Percentiles rank a stretch among this genome's conserved stretches.
phyloP scores from a whole-genome alignment of 768 basidiomycete species.

The Gymnopilus dilepis region DNA sequence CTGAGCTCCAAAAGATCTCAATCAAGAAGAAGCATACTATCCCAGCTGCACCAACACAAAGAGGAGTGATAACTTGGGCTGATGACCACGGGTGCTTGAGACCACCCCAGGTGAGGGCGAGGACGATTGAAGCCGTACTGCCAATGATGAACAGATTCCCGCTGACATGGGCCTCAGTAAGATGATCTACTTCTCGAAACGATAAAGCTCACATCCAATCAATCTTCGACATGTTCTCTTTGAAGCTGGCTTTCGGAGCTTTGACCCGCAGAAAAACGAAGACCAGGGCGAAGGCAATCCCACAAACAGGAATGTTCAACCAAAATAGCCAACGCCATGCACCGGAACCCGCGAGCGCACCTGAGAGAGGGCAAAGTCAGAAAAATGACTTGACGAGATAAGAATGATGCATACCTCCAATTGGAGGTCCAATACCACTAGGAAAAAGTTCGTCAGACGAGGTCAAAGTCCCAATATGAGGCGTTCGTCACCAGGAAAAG shows the following conservation, averaged over 20 bases:
- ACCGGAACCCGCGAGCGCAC: conserved; percentile 7
- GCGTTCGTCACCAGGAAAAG: neutral
- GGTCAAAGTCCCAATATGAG: neutral
- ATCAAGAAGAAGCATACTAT: conserved; percentile 9
- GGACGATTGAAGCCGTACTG: conserved; percentile 7
- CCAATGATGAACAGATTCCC: conserved; percentile 7
- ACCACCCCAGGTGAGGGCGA: conserved; percentile 15
- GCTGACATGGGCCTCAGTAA: neutral
- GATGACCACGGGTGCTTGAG: conserved; percentile 5
- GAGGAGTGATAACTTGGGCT: conserved; percentile 3
- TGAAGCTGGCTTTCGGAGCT: conserved; percentile 3
- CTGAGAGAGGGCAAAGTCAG: neutral
- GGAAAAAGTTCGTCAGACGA: neutral
- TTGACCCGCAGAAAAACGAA: conserved; percentile 5
- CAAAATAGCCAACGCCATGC: conserved; percentile 17
- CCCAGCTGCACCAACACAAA: conserved; percentile 2
- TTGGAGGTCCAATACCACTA: conserved; percentile 13
- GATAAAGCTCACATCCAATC: conserved; percentile 3
- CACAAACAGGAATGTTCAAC: conserved; percentile 12
- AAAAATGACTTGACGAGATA: neutral
- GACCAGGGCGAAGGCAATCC: conserved; percentile 2
- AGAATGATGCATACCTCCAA: conserved; percentile 1
- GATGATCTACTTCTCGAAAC: neutral
- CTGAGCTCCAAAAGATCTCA: conserved; percentile 2
- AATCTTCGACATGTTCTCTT: conserved; percentile 9